Evolutionary conservation across 192 early-diverging fungal species (phyloP).

Genomic region (Cetraspora pellucida): DNA sequence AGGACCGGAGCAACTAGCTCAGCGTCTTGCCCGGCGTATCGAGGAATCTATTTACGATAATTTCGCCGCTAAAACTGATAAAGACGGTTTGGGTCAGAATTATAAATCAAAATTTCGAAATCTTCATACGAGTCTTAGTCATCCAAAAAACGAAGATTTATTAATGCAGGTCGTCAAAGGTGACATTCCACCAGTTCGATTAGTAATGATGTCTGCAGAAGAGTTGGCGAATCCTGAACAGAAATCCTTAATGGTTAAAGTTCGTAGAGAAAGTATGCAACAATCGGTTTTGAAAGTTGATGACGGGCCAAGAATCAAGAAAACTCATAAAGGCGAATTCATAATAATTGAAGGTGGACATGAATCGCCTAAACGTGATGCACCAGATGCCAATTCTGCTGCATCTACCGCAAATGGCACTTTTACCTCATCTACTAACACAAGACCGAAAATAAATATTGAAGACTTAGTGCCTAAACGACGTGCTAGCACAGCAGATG

Average conservation of each 20-base stretch:
- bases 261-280: constrained; percentile 57
- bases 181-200: constrained; percentile 58
- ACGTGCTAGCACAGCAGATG: neutral
- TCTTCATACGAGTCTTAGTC: constrained; percentile 78
- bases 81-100: constrained; percentile 46
- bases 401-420: constrained; percentile 12
- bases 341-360: constrained; percentile 41
- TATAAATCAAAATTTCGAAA: constrained; percentile 83
- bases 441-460: constrained; percentile 13
- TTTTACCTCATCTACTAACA: constrained; percentile 3
- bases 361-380: constrained; percentile 30
- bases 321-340: constrained; percentile 64
- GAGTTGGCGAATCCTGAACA: constrained; percentile 89
- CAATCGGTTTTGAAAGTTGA: constrained; percentile 57
- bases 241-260: constrained; percentile 56
- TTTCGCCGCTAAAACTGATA: constrained; percentile 43
- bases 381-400: neutral
- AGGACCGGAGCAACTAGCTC: constrained; percentile 37
- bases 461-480: constrained; percentile 5
- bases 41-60: constrained; percentile 55
- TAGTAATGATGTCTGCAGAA: constrained; percentile 79
- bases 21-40: constrained; percentile 44
- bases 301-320: constrained; percentile 59
- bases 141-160: constrained; percentile 78
- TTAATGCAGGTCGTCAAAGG: constrained; percentile 65